Conservation (phyloP, 1,284 basidiomycete species). For the Melampsora americana region DNA sequence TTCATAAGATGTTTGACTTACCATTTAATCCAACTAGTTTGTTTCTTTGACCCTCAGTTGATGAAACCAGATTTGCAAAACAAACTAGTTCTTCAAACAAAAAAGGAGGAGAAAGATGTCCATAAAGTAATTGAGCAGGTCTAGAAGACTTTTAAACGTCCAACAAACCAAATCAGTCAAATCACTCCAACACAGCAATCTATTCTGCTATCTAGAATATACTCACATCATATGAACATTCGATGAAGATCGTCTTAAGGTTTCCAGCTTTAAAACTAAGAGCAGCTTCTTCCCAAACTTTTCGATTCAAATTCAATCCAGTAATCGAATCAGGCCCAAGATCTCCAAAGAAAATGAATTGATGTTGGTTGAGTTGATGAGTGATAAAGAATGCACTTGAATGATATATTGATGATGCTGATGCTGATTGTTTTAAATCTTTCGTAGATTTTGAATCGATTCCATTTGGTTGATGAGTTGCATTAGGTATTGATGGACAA, state of each 20-base stretch:
- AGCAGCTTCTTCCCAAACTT: conserved; percentile 72
- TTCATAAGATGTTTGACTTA: neutral
- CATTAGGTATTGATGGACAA: conserved; percentile 5
- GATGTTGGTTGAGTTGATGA: conserved; percentile 61
- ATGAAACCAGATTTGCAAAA: conserved; percentile 64
- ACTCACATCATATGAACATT: conserved; percentile 3
- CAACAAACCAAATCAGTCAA: too few relatives aligned
- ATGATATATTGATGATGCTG: conserved; percentile 52
- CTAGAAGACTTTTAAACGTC: conserved; percentile 58
- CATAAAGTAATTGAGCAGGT: conserved; percentile 64
- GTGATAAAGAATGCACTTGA: conserved; percentile 73
- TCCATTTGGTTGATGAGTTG: conserved; percentile 16
- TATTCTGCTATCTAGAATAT: neutral
- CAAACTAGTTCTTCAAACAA: conserved; percentile 65
- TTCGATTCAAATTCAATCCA: conserved; percentile 60
- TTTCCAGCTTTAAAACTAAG: conserved; percentile 16
- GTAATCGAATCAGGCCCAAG: conserved; percentile 70
- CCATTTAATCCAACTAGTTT: neutral
- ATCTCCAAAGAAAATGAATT: conserved; percentile 74
- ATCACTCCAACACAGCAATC: too few relatives aligned
- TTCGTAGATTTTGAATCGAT: conserved; percentile 37
- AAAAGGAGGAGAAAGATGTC: conserved; percentile 72
- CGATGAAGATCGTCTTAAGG: neutral
- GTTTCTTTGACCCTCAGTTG: neutral
- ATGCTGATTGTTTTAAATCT: conserved; percentile 51